phyloP scores from a whole-genome alignment of 441 rosid genomes.

The Hura crepitans region DNA sequence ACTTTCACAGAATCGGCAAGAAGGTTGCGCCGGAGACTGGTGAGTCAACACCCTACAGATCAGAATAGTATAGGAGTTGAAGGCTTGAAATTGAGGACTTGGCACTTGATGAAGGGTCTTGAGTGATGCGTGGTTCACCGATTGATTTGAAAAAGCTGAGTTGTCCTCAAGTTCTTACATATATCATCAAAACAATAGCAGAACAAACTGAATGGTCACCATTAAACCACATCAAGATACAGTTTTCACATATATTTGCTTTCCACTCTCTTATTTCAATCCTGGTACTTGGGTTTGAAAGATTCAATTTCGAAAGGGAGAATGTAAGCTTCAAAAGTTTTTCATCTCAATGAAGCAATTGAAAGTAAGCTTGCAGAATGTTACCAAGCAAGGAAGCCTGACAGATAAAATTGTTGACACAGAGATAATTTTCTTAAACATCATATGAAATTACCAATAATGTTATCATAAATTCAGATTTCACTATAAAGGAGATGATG shows the following conservation, averaged over 20 bases:
- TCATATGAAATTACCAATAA: not conserved
- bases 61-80: not conserved
- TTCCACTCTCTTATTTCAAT: not conserved
- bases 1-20: not conserved
- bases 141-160: not conserved
- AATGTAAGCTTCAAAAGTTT: not conserved
- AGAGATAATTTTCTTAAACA: not conserved
- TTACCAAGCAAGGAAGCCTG: not conserved
- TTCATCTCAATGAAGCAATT: not conserved
- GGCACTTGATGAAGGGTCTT: not conserved
- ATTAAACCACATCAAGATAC: not conserved
- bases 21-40: not conserved
- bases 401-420: not conserved
- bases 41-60: not conserved
- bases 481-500: constrained; percentile 7
- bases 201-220: not conserved
- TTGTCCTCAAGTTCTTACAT: not conserved
- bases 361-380: not conserved
- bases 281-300: not conserved
- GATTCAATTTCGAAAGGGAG: not conserved
- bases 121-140: not conserved
- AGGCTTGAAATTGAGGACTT: not conserved
- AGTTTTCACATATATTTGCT: not conserved
- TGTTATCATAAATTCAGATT: not conserved
- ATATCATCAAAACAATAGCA: not conserved